phyloP scores from a whole-genome alignment of 108 stramenopile genomes.

The Fragilaria crotonensis region DNA sequence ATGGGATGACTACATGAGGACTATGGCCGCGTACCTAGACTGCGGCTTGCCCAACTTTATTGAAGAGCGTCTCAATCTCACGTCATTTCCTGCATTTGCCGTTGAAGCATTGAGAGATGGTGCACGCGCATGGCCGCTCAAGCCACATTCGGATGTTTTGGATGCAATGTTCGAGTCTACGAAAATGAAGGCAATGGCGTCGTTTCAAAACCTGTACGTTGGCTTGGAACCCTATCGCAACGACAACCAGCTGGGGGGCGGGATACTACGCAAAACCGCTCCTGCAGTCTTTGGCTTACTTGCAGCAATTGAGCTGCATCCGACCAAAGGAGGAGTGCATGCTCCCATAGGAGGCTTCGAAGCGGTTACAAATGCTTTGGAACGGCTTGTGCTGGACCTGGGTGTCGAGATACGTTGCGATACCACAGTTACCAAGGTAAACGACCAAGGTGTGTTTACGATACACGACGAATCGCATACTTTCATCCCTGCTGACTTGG shows the following conservation, averaged over 20 bases:
- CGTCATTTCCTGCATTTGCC: constrained; percentile 60
- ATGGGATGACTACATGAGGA: constrained; percentile 65
- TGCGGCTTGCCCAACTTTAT: constrained; percentile 82
- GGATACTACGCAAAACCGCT: constrained; percentile 66
- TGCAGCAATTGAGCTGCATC: constrained; percentile 86
- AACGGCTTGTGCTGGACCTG: constrained; percentile 34
- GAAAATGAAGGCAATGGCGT: constrained; percentile 71
- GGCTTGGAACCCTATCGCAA: constrained; percentile 78
- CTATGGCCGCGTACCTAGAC: constrained; percentile 61
- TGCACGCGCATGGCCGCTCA: constrained; percentile 60
- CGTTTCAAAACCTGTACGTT: constrained; percentile 92
- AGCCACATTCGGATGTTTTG: constrained; percentile 70
- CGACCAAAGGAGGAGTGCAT: constrained; percentile 71
- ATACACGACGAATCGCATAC: constrained; percentile 6
- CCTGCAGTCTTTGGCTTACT: constrained; percentile 89
- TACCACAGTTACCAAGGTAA: constrained; percentile 46
- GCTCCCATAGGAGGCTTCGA: constrained; percentile 85
- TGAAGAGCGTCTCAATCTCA: constrained; percentile 59
- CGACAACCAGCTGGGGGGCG: constrained; percentile 35
- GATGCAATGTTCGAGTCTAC: constrained; percentile 50
- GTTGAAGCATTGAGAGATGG: constrained; percentile 44
- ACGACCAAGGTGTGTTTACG: constrained; percentile 39
- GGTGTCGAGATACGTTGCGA: constrained; percentile 52
- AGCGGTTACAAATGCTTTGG: constrained; percentile 51
- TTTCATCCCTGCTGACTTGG: constrained; percentile 66